phyloP scores from a whole-genome alignment of 768 basidiomycete species.

The Suillus paluster region DNA sequence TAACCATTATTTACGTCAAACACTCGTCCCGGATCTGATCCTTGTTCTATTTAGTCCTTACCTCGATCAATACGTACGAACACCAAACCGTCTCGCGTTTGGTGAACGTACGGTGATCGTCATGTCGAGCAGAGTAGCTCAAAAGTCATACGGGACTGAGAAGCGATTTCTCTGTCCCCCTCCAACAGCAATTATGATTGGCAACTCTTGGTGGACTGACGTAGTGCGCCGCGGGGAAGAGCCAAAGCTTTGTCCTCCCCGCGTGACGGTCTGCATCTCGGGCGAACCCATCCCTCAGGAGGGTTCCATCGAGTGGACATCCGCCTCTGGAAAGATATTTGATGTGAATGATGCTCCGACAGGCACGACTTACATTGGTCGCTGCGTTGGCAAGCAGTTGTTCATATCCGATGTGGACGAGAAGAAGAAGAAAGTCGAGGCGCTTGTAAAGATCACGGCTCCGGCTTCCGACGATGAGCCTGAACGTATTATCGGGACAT shows the following conservation, averaged over 20 bases:
- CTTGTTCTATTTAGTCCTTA: constrained; percentile 57
- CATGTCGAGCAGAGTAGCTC: constrained; percentile 97
- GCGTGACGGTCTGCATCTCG: constrained; percentile 89
- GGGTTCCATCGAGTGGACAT: constrained; percentile 86
- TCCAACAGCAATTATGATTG: constrained; percentile 92
- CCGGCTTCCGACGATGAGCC: constrained; percentile 79
- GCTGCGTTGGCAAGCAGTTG: constrained; percentile 92
- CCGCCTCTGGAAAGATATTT: constrained; percentile 81
- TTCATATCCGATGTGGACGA: constrained; percentile 96
- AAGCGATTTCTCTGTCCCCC: constrained; percentile 95
- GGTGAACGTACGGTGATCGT: constrained; percentile 95
- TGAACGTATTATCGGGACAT: constrained; percentile 84
- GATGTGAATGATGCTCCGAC: constrained; percentile 79
- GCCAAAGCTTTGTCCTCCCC: constrained; percentile 74
- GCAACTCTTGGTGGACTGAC: constrained; percentile 94
- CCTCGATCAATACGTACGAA: constrained; percentile 83
- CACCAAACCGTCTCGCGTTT: constrained; percentile 84
- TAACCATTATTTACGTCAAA: constrained; percentile 36
- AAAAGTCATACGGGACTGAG: constrained; percentile 96
- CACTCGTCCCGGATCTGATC: constrained; percentile 19
- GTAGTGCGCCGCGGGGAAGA: constrained; percentile 75
- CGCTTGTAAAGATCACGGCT: constrained; percentile 86
- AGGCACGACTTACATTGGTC: constrained; percentile 88
- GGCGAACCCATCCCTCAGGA: constrained; percentile 88
- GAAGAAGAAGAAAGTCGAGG: constrained; percentile 95